Evolutionary conservation across 148 eudicot genomes (phyloP), one percentile per base, ranked within the genome.

Genomic region (Rhododendron vialii): DNA sequence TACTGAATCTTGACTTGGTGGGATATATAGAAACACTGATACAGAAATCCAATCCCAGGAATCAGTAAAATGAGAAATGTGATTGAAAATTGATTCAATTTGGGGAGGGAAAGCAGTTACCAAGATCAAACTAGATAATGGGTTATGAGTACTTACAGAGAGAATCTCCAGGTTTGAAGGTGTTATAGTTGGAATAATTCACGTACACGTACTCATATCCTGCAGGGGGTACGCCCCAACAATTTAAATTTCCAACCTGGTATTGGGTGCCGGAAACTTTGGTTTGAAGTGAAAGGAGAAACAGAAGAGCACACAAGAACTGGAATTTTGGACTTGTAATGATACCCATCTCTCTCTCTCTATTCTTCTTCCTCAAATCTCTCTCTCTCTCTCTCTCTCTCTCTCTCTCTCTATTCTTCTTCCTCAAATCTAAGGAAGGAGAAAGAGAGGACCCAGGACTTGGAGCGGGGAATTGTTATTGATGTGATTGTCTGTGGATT

Each of bases 191-290:
- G 86, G 98, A 87, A 96, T 98, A 96, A 71, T 90, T 89, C 85
- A 85, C 24, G 89, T 94, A 96, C 79, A 94, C 88, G 67, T 94
- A 83, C 24, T 90, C 91, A 84, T 93, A 91, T 43, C 92, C 86
- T 1, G 92, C 51, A 59, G 94, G 84, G 43, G 99, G 99, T n/a
- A 92, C 77, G 81, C 89, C 92, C 99, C 99, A 96, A 28, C 89
- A 90, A 86, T 90, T 78, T 73, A 96, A 90, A 90, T 95, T 95
- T 76, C 98, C 98, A 20, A 96, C 99, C 89, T 96, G 90, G 93
- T 92, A 90, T 81, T 88, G 91, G 81, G 57, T 86, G 89, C 96
- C 86, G 0, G 82, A 80, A 22, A 89, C 93, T 82, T 47, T 75
- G 82, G 87, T 80, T 91, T 93, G 94, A 18, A 90, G 82, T 20